These are phyloP conservation scores for Sarocladium strictum DNA, from an alignment of 2,329 filamentous ascomycete species.

Conservation along the genomic window DNA sequence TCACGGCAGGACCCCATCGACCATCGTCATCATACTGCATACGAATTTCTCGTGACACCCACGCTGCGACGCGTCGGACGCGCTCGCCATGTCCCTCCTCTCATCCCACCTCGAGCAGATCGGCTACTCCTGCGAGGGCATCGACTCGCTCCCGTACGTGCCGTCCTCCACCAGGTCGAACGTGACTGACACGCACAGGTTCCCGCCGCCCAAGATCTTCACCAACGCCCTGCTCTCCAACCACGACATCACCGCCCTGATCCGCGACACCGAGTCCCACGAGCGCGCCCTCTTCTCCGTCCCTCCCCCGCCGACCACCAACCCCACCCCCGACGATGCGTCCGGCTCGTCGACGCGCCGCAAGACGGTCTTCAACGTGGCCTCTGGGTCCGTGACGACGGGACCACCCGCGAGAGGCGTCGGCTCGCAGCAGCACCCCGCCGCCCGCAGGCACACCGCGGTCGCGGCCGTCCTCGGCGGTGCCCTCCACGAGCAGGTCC, in stretches of 20 bases:
- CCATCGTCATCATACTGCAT: too few species aligned
- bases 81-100: conserved; percentile 56
- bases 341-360: conserved; percentile 35
- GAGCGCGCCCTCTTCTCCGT: conserved; percentile 94
- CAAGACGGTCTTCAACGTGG: conserved; percentile 61
- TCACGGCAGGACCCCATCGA: too few species aligned
- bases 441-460: conserved; percentile 65
- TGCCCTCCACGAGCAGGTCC: conserved; percentile 77
- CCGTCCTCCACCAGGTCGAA: neutral
- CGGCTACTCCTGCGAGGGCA: conserved; percentile 66
- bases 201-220: conserved; percentile 88
- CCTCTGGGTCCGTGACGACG: conserved; percentile 56
- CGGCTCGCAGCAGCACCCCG: conserved; percentile 7
- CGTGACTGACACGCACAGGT: conserved; percentile 44
- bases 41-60: too few species aligned
- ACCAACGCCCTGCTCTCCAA: conserved; percentile 84
- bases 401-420: conserved; percentile 36
- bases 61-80: neutral
- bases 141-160: conserved; percentile 63
- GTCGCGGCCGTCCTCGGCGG: conserved; percentile 85
- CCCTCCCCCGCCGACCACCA: conserved; percentile 62
- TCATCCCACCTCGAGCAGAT: conserved; percentile 72
- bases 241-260: conserved; percentile 88
- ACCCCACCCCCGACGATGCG: conserved; percentile 22
- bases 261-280: conserved; percentile 90